Conservation (phyloP, 2,329 filamentous ascomycete species). For the Bipolaris cookei region DNA sequence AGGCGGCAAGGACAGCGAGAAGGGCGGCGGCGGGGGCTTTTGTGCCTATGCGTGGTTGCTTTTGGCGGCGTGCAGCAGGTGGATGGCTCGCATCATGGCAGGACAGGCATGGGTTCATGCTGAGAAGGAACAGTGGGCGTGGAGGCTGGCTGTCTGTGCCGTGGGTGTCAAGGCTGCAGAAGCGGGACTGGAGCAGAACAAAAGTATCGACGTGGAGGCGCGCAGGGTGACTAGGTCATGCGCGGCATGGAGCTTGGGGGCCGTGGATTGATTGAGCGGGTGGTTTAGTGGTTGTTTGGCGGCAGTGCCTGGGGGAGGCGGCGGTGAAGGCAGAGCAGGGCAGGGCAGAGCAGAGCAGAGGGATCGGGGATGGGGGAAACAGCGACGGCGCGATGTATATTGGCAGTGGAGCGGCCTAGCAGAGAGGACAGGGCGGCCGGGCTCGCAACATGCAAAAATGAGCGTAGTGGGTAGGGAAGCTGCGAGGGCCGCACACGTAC, state of each 20-base stretch:
- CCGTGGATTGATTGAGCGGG: background rate
- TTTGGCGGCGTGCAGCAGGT: constrained; percentile 26
- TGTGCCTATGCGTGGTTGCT: constrained; percentile 27
- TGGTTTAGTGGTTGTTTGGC: constrained; percentile 7
- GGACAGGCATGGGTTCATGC: constrained; percentile 29
- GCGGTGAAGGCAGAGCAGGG: constrained; percentile 9
- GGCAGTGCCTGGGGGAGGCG: background rate
- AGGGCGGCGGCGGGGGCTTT: constrained; percentile 26
- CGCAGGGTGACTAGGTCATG: constrained; percentile 43
- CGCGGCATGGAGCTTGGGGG: constrained; percentile 27
- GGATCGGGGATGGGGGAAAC: background rate
- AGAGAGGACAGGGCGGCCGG: constrained; percentile 33
- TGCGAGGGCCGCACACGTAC: constrained; percentile 38
- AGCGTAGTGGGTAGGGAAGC: constrained; percentile 47
- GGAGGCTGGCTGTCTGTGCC: constrained; percentile 11
- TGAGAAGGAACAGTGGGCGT: constrained; percentile 9
- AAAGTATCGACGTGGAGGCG: constrained; percentile 32
- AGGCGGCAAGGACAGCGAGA: constrained; percentile 38
- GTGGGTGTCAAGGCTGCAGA: background rate
- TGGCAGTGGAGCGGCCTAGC: constrained; percentile 21
- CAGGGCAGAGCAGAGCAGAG: constrained; percentile 18
- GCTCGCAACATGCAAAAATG: constrained; percentile 43
- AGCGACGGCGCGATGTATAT: no score
- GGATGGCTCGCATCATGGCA: constrained; percentile 16
- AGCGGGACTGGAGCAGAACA: constrained; percentile 15